Evolutionary conservation across 768 basidiomycete genomes (phyloP).

Genomic region (Rhizopogon sp.): DNA sequence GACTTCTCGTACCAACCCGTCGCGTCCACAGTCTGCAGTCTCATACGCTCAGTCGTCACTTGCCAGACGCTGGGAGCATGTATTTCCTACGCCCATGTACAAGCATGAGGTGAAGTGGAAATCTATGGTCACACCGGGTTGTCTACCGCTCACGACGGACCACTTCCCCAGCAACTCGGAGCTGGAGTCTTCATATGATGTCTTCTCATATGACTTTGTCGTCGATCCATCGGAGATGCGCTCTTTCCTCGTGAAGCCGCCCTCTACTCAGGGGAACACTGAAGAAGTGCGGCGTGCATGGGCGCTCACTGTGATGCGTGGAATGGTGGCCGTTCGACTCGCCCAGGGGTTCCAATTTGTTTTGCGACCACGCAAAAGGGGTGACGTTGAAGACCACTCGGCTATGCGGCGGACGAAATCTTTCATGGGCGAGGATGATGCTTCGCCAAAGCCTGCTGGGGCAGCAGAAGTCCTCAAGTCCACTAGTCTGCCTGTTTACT

Average conservation of each 20-base stretch:
- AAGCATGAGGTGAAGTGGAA: slow-evolving; percentile 93
- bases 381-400: slow-evolving; percentile 27
- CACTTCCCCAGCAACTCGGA: slow-evolving; percentile 77
- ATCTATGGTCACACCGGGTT: slow-evolving; percentile 77
- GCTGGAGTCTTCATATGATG: slow-evolving; percentile 70
- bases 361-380: slow-evolving; percentile 37
- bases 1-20: slow-evolving; percentile 56
- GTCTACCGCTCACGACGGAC: slow-evolving; percentile 87
- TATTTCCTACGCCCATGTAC: slow-evolving; percentile 64
- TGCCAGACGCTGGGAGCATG: slow-evolving; percentile 89
- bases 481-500: slow-evolving; percentile 71
- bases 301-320: slow-evolving; percentile 82
- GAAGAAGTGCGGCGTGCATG: slow-evolving; percentile 64
- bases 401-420: slow-evolving; percentile 48
- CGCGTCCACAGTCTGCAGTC: slow-evolving; percentile 51
- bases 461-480: slow-evolving; percentile 61
- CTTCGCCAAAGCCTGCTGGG: slow-evolving; percentile 51
- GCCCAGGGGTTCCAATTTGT: slow-evolving; percentile 96
- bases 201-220: slow-evolving; percentile 86
- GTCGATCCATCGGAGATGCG: slow-evolving; percentile 80
- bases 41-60: slow-evolving; percentile 65
- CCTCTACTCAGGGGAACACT: slow-evolving; percentile 37
- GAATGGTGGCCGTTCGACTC: slow-evolving; percentile 89
- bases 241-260: slow-evolving; percentile 79
- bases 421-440: slow-evolving; percentile 51